These are phyloP conservation scores for Rhodocollybia butyracea DNA, from an alignment of 768 basidiomycete species.

Conservation along the genomic window DNA sequence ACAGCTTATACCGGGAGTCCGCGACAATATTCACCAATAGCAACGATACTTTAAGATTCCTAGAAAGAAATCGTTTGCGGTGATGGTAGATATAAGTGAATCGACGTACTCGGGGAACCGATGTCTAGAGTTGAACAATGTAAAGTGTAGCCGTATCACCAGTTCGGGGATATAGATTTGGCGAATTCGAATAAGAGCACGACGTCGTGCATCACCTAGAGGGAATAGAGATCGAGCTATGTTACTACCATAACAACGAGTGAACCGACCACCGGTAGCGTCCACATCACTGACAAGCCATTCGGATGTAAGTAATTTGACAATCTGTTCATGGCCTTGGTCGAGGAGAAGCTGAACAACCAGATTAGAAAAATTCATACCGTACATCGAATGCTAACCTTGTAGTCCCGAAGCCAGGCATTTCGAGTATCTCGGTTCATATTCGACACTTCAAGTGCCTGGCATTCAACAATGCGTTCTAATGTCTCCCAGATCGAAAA, in stretches of 20 bases:
- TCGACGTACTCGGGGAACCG: constrained; percentile 62
- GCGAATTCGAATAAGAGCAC: constrained; percentile 77
- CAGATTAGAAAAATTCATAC: neutral
- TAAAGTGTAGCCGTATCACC: constrained; percentile 77
- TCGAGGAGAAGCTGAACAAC: constrained; percentile 52
- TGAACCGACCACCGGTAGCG: constrained; percentile 8
- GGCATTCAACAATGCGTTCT: constrained; percentile 57
- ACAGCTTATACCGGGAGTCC: constrained; percentile 81
- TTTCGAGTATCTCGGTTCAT: constrained; percentile 56
- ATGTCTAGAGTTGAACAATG: constrained; percentile 61
- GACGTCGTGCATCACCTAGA: constrained; percentile 49
- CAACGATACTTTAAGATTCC: constrained; percentile 74
- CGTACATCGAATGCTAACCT: constrained; percentile 32
- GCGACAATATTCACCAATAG: constrained; percentile 83
- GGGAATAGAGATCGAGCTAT: neutral
- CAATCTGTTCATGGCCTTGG: constrained; percentile 58
- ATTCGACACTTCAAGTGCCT: constrained; percentile 51
- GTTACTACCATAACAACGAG: neutral
- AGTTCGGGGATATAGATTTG: constrained; percentile 90
- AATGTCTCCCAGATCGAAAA: constrained; percentile 72
- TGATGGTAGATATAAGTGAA: neutral
- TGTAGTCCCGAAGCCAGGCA: constrained; percentile 65
- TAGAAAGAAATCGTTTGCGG: constrained; percentile 22
- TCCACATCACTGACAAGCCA: constrained; percentile 67
- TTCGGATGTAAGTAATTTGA: constrained; percentile 71